Conservation (phyloP, 495 filamentous ascomycete genomes). For the Tuber melanosporum region DNA sequence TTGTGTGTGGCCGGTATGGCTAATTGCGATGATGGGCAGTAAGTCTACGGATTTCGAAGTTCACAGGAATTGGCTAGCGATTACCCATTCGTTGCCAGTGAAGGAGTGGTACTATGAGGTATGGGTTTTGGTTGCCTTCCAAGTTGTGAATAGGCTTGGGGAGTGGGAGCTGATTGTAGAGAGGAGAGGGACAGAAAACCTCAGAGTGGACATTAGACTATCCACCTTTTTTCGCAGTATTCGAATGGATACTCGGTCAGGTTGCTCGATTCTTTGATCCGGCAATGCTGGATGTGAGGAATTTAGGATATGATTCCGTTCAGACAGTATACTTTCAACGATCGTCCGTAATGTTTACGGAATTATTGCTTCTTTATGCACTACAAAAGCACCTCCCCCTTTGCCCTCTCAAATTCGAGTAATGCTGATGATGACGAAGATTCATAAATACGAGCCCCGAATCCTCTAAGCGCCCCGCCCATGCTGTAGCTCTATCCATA, state of each 20-base stretch:
- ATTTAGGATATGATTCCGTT: slow-evolving; percentile 79
- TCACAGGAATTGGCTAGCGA: slow-evolving; percentile 94
- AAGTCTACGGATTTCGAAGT: slow-evolving; percentile 99
- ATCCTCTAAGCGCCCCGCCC: slow-evolving; percentile 64
- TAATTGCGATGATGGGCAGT: slow-evolving; percentile 48
- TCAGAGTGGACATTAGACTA: slow-evolving; percentile 99
- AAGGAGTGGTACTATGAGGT: slow-evolving; percentile 93
- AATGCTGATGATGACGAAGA: slow-evolving; percentile 44
- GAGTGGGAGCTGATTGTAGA: background rate
- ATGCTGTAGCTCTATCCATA: slow-evolving; percentile 81
- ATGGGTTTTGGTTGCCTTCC: slow-evolving; percentile 19
- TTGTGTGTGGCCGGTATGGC: background rate
- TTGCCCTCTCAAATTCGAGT: background rate
- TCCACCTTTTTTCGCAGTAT: slow-evolving; percentile 93
- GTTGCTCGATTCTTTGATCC: slow-evolving; percentile 69
- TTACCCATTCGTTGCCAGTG: slow-evolving; percentile 79
- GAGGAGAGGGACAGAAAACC: slow-evolving; percentile 54
- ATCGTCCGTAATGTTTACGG: slow-evolving; percentile 75
- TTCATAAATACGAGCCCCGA: slow-evolving; percentile 63
- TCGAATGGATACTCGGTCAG: slow-evolving; percentile 90
- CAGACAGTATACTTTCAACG: slow-evolving; percentile 90
- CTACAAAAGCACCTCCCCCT: slow-evolving; percentile 56
- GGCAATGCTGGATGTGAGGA: slow-evolving; percentile 72
- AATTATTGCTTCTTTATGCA: slow-evolving; percentile 78
- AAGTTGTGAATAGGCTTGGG: slow-evolving; percentile 1